These are phyloP conservation scores for Cyclospora cayetanensis DNA, from an alignment of 169 alveolate genomes.

Conservation along the genomic window DNA sequence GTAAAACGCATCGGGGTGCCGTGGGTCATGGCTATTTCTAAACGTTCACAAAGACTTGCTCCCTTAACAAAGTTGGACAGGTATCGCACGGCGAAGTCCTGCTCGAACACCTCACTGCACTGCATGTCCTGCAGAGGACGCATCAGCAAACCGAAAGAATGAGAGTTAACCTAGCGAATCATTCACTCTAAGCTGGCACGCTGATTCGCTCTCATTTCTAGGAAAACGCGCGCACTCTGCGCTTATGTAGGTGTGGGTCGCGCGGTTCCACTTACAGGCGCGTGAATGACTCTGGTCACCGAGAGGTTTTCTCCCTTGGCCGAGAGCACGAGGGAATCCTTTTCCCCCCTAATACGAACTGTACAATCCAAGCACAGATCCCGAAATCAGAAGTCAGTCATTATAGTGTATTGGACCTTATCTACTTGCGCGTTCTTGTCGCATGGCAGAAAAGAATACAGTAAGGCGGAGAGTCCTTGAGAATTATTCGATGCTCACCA, in stretches of 20 bases:
- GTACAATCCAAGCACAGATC: not conserved
- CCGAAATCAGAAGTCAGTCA: no score
- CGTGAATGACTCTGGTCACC: constrained; percentile 4
- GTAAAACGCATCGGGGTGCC: constrained; percentile 11
- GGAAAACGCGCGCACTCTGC: no score
- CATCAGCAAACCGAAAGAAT: no score
- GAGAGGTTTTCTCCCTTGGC: not conserved
- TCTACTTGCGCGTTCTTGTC: no score
- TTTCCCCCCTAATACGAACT: not conserved
- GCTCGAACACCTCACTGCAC: not conserved
- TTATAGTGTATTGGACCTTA: no score
- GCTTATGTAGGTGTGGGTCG: no score
- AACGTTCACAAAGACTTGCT: not conserved
- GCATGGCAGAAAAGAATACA: no score
- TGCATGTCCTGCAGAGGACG: constrained; percentile 2
- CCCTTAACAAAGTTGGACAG: not conserved
- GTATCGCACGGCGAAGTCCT: constrained; percentile 13
- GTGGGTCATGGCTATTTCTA: not conserved
- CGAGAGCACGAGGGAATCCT: constrained; percentile 4
- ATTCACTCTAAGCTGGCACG: no score
- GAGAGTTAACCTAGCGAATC: no score
- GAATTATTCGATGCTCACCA: no score
- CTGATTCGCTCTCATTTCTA: no score
- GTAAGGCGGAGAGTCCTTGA: no score
- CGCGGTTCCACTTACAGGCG: not conserved